Conservation (phyloP, 1,284 basidiomycete species). For the Exsudoporus floridanus region DNA sequence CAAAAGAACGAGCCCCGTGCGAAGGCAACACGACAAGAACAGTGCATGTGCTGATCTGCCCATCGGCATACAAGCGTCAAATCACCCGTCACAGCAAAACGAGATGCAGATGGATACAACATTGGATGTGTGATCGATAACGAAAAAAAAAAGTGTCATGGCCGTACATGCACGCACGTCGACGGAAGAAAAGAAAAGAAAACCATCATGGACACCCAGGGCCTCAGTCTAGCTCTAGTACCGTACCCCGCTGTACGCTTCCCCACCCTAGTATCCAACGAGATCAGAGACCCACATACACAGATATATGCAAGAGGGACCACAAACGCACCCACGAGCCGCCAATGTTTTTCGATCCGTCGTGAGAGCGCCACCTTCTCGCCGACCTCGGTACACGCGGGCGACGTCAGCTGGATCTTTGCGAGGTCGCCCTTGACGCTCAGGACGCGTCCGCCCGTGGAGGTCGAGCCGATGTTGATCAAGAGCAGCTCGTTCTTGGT, state of each 20-base stretch:
- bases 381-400: slow-evolving; percentile 91
- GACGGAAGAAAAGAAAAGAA: neutral
- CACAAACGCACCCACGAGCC: slow-evolving; percentile 66
- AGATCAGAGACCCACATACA: neutral
- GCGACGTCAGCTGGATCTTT: slow-evolving; percentile 88
- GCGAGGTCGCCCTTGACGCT: slow-evolving; percentile 91
- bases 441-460: slow-evolving; percentile 89
- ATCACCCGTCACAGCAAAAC: too few relatives aligned
- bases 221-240: slow-evolving; percentile 50
- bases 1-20: too few relatives aligned
- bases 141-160: neutral
- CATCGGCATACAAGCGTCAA: too few relatives aligned
- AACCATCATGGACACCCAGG: neutral
- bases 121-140: neutral
- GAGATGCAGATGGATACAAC: neutral
- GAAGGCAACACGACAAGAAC: too few relatives aligned
- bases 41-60: too few relatives aligned
- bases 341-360: slow-evolving; percentile 98
- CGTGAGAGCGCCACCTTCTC: slow-evolving; percentile 94
- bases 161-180: neutral
- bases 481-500: slow-evolving; percentile 91
- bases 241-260: slow-evolving; percentile 55
- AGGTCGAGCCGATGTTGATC: slow-evolving; percentile 94
- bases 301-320: neutral
- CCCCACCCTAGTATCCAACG: slow-evolving; percentile 50